These are phyloP conservation scores for Flagelloscypha sp. DNA, from an alignment of 768 basidiomycete genomes.

Conservation along the genomic window DNA sequence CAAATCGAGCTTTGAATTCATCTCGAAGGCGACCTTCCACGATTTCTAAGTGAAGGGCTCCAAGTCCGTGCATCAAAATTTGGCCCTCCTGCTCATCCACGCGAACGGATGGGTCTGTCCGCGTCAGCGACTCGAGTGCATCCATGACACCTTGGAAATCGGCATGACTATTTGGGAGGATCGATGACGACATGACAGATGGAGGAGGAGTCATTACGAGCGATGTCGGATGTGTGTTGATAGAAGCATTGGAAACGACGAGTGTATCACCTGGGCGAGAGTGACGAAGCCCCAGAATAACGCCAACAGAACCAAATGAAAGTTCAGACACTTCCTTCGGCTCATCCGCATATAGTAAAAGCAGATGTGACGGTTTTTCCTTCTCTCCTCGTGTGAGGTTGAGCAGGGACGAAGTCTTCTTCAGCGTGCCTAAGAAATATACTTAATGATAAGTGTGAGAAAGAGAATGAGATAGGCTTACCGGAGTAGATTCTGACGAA, in stretches of 20 bases:
- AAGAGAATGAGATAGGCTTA: conserved; percentile 22
- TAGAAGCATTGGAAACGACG: conserved; percentile 40
- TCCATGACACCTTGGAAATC: conserved; percentile 73
- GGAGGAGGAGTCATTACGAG: conserved; percentile 68
- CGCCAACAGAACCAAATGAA: conserved; percentile 77
- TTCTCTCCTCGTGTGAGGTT: conserved; percentile 63
- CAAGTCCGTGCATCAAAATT: conserved; percentile 74
- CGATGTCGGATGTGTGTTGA: conserved; percentile 32
- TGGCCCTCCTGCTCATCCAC: conserved; percentile 77
- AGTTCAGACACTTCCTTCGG: conserved; percentile 70
- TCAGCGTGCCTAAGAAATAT: conserved; percentile 51
- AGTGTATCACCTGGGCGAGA: conserved; percentile 87
- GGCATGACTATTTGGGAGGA: conserved; percentile 72
- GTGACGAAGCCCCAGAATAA: conserved; percentile 72
- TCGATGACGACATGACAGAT: conserved; percentile 78
- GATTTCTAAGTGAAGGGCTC: conserved; percentile 84
- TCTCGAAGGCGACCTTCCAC: conserved; percentile 71
- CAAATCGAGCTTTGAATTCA: conserved; percentile 73
- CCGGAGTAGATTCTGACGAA: conserved; percentile 87
- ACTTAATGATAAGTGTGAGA: conserved; percentile 2
- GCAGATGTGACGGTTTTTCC: conserved; percentile 67
- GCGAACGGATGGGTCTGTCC: conserved; percentile 89
- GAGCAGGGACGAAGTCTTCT: conserved; percentile 47
- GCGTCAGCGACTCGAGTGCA: conserved; percentile 59
- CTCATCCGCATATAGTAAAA: conserved; percentile 73